Evolutionary conservation across 768 basidiomycete genomes (phyloP).

Genomic region (Suillus discolor): DNA sequence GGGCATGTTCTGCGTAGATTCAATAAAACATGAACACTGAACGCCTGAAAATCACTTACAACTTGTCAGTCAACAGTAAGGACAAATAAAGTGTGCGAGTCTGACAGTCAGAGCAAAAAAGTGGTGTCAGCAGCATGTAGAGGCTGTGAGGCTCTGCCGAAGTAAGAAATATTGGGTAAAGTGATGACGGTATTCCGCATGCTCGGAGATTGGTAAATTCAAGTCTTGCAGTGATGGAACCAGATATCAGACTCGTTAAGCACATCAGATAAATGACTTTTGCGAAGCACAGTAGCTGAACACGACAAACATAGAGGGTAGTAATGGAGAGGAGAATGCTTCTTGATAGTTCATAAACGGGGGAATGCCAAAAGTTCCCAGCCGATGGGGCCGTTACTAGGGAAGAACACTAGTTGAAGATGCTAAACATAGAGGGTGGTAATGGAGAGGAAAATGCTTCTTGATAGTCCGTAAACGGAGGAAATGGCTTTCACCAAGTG

Average conservation of each 20-base stretch:
- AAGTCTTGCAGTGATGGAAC: constrained; percentile 93
- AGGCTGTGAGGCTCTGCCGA: not conserved
- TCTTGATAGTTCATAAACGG: no score
- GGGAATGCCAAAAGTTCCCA: no score
- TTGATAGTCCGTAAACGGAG: no score
- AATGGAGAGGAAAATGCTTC: no score
- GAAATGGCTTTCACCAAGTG: no score
- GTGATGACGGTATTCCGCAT: not conserved
- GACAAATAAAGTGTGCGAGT: not conserved
- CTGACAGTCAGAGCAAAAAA: not conserved
- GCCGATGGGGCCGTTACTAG: no score
- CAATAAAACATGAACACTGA: not conserved
- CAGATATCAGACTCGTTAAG: constrained; percentile 92
- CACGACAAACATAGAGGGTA: no score
- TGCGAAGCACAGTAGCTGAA: constrained; percentile 72
- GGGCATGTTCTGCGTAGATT: no score
- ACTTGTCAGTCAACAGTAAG: not conserved
- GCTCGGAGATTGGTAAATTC: constrained; percentile 45
- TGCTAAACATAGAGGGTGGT: not conserved
- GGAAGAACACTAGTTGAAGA: no score
- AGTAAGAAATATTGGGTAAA: not conserved
- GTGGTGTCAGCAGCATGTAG: not conserved
- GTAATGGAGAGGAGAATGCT: no score
- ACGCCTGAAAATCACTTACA: not conserved
- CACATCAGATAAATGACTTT: constrained; percentile 64